These are phyloP conservation scores for Linnemannia elongata DNA, from an alignment of 192 early-diverging fungal genomes.

Conservation along the genomic window DNA sequence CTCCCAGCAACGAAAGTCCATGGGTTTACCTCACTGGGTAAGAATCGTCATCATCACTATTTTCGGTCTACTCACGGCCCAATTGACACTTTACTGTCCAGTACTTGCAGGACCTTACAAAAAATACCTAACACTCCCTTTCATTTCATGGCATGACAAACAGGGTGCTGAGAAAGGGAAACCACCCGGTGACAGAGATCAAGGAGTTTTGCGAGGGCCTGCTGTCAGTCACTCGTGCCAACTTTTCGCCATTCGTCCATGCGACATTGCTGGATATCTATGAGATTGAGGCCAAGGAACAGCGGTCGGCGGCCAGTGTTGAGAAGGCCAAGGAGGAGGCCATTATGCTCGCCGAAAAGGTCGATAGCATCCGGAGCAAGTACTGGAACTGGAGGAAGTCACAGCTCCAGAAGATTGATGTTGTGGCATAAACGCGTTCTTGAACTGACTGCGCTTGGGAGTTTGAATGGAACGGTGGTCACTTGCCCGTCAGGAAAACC, in stretches of 20 bases:
- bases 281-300: slow-evolving; percentile 56
- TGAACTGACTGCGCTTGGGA: neutral
- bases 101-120: no score
- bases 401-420: slow-evolving; percentile 28
- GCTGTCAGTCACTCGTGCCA: slow-evolving; percentile 21
- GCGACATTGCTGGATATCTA: slow-evolving; percentile 62
- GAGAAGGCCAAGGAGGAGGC: slow-evolving; percentile 54
- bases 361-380: slow-evolving; percentile 73
- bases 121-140: neutral
- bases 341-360: slow-evolving; percentile 64
- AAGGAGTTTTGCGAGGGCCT: slow-evolving; percentile 60
- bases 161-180: slow-evolving; percentile 58
- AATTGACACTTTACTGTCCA: no score
- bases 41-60: neutral
- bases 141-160: neutral
- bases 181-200: slow-evolving; percentile 49
- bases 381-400: slow-evolving; percentile 76
- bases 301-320: slow-evolving; percentile 27
- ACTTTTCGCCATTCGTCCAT: slow-evolving; percentile 55
- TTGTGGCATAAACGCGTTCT: slow-evolving; percentile 7
- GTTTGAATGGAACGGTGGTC: neutral
- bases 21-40: slow-evolving; percentile 94
- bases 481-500: neutral
- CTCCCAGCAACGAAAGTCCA: slow-evolving; percentile 93
- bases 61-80: no score